A percentile compares a stretch with the other conserved stretches of the same genome.
Conservation (phyloP, 805 yeast genomes). For the Metschnikowia gruessii region DNA sequence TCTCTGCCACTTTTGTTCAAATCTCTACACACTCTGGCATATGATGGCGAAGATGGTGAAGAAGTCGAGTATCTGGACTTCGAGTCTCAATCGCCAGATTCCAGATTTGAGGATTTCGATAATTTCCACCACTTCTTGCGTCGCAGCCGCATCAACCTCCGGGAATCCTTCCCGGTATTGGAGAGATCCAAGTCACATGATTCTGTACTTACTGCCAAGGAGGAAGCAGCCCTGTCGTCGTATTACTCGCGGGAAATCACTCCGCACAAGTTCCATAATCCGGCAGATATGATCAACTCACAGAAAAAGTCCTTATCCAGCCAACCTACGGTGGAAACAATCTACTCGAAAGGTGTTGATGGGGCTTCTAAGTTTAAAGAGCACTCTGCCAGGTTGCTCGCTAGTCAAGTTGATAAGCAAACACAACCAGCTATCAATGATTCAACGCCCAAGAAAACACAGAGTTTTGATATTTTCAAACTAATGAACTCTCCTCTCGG, state of each 20-base stretch:
- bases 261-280: slow-evolving; percentile 35
- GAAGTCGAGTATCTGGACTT: slow-evolving; percentile 7
- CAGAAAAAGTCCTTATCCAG: slow-evolving; percentile 12
- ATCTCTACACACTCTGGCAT: not conserved
- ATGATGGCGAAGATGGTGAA: not conserved
- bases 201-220: slow-evolving; percentile 18
- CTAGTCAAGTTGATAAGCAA: slow-evolving; percentile 1
- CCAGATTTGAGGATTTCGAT: slow-evolving; percentile 21
- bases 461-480: slow-evolving; percentile 23
- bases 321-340: slow-evolving; percentile 33
- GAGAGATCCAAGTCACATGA: slow-evolving; percentile 28
- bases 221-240: not conserved
- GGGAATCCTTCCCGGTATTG: slow-evolving; percentile 28
- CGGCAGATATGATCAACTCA: slow-evolving; percentile 26
- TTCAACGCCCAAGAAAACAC: slow-evolving; percentile 14
- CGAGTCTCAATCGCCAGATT: slow-evolving; percentile 6
- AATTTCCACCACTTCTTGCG: slow-evolving; percentile 29
- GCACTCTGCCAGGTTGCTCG: slow-evolving; percentile 18
- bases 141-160: slow-evolving; percentile 32
- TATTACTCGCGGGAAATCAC: not conserved
- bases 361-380: slow-evolving; percentile 15
- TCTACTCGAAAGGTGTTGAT: slow-evolving; percentile 22
- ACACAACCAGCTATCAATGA: not conserved
- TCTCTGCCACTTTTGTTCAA: slow-evolving; percentile 13
- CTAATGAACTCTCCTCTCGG: slow-evolving; percentile 21